These are phyloP conservation scores for Fusarium cyanostomum DNA, from an alignment of 2,329 filamentous ascomycete species.

Conservation along the genomic window DNA sequence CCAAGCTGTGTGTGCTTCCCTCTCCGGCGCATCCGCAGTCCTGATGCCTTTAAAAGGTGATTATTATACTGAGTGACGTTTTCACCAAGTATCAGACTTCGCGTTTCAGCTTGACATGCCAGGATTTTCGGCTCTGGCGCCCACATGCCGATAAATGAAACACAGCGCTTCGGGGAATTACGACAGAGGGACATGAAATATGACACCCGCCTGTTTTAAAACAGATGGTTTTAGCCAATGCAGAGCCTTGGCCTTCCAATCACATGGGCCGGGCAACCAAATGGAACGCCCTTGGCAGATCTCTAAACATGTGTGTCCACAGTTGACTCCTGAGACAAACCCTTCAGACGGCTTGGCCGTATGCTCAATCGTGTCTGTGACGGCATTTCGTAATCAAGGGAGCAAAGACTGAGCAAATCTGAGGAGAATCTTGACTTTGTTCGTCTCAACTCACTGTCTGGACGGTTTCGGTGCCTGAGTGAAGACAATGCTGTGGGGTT, in stretches of 20 bases:
- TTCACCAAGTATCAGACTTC: too few relatives aligned
- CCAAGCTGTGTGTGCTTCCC: too few relatives aligned
- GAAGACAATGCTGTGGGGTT: not conserved
- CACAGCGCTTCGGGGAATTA: too few relatives aligned
- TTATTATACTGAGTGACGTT: too few relatives aligned
- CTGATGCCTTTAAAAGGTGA: too few relatives aligned
- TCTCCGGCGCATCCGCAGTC: too few relatives aligned
- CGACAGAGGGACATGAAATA: not conserved
- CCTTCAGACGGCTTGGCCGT: slow-evolving; percentile 1
- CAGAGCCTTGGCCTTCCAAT: not conserved
- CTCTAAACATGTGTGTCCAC: not conserved
- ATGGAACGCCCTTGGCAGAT: not conserved
- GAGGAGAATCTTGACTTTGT: not conserved
- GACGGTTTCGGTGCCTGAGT: not conserved
- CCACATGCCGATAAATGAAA: too few relatives aligned
- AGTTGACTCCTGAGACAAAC: not conserved
- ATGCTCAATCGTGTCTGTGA: not conserved
- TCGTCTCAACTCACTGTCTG: not conserved
- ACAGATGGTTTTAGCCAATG: not conserved
- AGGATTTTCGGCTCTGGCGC: too few relatives aligned
- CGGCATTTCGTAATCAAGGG: not conserved
- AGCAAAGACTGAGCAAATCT: not conserved
- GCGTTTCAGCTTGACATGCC: too few relatives aligned
- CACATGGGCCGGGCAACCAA: too few relatives aligned
- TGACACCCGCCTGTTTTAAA: not conserved